Conservation (phyloP, 345 rosid genomes). For the Melastoma malabathricum region DNA sequence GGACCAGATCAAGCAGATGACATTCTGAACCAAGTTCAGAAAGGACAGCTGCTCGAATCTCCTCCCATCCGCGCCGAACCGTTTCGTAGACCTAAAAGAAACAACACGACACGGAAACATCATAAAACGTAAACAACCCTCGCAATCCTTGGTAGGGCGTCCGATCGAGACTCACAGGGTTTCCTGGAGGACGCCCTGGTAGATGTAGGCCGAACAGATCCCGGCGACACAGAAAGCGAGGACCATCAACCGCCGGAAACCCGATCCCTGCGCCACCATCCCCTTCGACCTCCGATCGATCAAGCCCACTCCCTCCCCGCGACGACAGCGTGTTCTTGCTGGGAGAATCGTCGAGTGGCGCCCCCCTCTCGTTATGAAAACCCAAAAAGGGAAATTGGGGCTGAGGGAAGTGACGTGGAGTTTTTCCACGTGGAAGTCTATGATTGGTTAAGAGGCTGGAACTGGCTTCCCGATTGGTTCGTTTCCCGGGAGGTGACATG, state of each 20-base stretch:
- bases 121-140: background rate
- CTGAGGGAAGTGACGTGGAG: slow-evolving; percentile 24
- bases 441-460: slow-evolving; percentile 20
- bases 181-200: slow-evolving; percentile 94
- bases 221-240: slow-evolving; percentile 85
- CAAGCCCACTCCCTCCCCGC: slow-evolving; percentile 1
- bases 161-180: slow-evolving; percentile 45
- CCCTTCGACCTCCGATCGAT: slow-evolving; percentile 2
- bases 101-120: slow-evolving; percentile 1
- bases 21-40: slow-evolving; percentile 81
- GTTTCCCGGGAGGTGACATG: too few species aligned
- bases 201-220: slow-evolving; percentile 92
- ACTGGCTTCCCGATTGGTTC: slow-evolving; percentile 27
- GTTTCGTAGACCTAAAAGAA: slow-evolving; percentile 63
- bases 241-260: slow-evolving; percentile 52
- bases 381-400: slow-evolving; percentile 13
- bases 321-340: background rate
- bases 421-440: slow-evolving; percentile 28
- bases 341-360: background rate
- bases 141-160: background rate
- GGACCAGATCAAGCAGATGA: slow-evolving; percentile 83
- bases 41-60: slow-evolving; percentile 89
- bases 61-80: slow-evolving; percentile 70
- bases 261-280: slow-evolving; percentile 61
- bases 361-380: background rate